Evolutionary conservation across 2,329 filamentous ascomycete genomes (phyloP).

Genomic region (Ophiosphaerella korrae): DNA sequence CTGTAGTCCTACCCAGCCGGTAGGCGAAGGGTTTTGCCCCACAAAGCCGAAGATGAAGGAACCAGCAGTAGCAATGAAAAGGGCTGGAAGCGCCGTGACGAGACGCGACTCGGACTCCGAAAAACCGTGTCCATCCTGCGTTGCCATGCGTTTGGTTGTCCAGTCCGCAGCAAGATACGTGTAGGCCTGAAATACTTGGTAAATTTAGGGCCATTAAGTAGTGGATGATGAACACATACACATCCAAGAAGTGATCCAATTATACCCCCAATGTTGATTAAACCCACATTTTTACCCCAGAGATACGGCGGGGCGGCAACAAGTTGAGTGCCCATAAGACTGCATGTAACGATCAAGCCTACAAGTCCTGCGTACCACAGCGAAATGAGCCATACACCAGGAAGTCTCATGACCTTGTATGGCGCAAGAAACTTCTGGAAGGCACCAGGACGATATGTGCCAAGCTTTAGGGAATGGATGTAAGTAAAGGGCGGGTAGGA

Average conservation of each 20-base stretch:
- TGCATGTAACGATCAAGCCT: conserved; percentile 48
- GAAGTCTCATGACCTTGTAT: conserved; percentile 45
- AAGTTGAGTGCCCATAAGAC: conserved; percentile 45
- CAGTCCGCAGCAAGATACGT: conserved; percentile 48
- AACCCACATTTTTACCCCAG: conserved; percentile 48
- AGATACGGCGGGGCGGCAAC: conserved; percentile 49
- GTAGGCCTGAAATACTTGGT: conserved; percentile 17
- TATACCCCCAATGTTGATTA: conserved; percentile 48
- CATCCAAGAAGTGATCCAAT: conserved; percentile 46
- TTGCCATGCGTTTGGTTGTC: conserved; percentile 44
- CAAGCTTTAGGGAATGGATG: conserved; percentile 43
- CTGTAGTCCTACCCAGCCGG: conserved; percentile 48
- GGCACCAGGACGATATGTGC: conserved; percentile 43
- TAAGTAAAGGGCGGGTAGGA: conserved; percentile 40
- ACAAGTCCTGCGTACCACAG: conserved; percentile 51
- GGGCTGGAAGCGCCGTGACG: conserved; percentile 45
- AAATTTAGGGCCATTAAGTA: not conserved
- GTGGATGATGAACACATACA: conserved; percentile 5
- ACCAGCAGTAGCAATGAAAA: conserved; percentile 47
- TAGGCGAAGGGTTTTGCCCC: conserved; percentile 43
- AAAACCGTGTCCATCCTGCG: conserved; percentile 43
- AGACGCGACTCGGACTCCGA: conserved; percentile 50
- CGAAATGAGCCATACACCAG: conserved; percentile 51
- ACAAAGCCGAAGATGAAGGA: conserved; percentile 49
- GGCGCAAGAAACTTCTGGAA: conserved; percentile 44